Base-by-base conservation (phyloP, 805 yeast genomes). In the Debaryomyces prosopidis region DNA sequence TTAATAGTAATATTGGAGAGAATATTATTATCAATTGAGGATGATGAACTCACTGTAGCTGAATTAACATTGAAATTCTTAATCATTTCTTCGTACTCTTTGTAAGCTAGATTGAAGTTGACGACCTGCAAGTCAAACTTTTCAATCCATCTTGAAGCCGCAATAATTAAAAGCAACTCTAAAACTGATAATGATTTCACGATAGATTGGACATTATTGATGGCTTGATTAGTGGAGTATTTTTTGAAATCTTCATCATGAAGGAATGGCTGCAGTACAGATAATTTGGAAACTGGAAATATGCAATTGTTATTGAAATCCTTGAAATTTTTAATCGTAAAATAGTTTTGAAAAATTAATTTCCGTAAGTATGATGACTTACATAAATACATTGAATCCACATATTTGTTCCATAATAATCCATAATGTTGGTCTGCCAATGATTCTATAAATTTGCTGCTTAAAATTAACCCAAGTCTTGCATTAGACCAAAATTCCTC, bases 101-200 rank as follows among this genome's bases (percentile, higher is more conserved):
- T 83, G 60, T 83, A 85, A 0, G 84, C 86, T 46, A 89, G 66
- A 52, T 87, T 87, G 64, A 90, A 84, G 60, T 89, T 91, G 15
- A 88, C 76, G n/a, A 74, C 72, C 11, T 73, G 81, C 18, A 80
- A 63, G 16, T 78, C 82, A 23, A 74, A 73, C 53, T 83, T 86
- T 40, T 79, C 71, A 18, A 81, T 71, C 42, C 84, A 83, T 37
- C 97, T 72, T 0, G 95, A 88, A 0, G 91, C 85, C 36, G 89
- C 81, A 4, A 91, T 81, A 11, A 89, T 65, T 34, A 92, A 58
- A 14, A 86, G 77, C 39, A 85, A 60, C 56, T 92, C 97, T 26
- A 88, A 59, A 47, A 85, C 85, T 3, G 96, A 84, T 31, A 90
- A 63, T 0, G 66, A 60, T 16, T 45, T 43, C 20, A 70, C 41